Conservation (phyloP, 2,329 filamentous ascomycete species). For the Thyridium curvatum region DNA sequence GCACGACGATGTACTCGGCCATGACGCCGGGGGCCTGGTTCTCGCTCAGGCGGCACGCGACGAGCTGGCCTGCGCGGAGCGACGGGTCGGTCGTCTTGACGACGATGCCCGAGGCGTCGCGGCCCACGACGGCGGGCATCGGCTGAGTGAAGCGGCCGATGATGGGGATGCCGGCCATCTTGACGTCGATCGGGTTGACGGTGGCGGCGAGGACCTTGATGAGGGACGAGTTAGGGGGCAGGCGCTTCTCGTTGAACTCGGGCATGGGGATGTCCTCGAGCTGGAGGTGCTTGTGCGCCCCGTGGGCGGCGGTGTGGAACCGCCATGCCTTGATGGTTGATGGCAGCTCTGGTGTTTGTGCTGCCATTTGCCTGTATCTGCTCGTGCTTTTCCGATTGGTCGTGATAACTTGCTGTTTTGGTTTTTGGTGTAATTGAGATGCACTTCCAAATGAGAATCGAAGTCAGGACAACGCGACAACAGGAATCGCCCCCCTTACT, state of each 20-base stretch:
- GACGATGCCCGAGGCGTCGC: constrained; percentile 46
- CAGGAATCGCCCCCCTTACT: too few relatives aligned
- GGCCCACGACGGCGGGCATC: constrained; percentile 36
- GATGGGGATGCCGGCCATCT: constrained; percentile 33
- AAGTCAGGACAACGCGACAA: too few relatives aligned
- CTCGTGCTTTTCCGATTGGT: too few relatives aligned
- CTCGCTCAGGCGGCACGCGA: constrained; percentile 7
- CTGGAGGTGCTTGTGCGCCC: constrained; percentile 23
- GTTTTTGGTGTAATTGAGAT: too few relatives aligned
- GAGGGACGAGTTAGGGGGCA: constrained; percentile 26
- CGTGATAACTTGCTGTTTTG: too few relatives aligned
- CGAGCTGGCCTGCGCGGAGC: constrained; percentile 10
- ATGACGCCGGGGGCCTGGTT: constrained; percentile 9
- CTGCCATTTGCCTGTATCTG: too few relatives aligned
- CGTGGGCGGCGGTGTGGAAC: constrained; percentile 10
- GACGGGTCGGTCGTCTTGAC: constrained; percentile 15
- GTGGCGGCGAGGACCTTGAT: constrained; percentile 34
- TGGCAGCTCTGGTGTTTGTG: not conserved
- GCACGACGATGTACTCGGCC: constrained; percentile 10
- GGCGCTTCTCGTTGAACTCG: constrained; percentile 5
- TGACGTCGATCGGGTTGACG: constrained; percentile 45
- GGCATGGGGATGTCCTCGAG: constrained; percentile 15
- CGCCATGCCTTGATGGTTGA: constrained; percentile 14
- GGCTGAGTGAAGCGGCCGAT: constrained; percentile 25
- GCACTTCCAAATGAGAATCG: too few relatives aligned